Base-by-base conservation (phyloP, 768 basidiomycete species). In the Chalciporus chontae region DNA sequence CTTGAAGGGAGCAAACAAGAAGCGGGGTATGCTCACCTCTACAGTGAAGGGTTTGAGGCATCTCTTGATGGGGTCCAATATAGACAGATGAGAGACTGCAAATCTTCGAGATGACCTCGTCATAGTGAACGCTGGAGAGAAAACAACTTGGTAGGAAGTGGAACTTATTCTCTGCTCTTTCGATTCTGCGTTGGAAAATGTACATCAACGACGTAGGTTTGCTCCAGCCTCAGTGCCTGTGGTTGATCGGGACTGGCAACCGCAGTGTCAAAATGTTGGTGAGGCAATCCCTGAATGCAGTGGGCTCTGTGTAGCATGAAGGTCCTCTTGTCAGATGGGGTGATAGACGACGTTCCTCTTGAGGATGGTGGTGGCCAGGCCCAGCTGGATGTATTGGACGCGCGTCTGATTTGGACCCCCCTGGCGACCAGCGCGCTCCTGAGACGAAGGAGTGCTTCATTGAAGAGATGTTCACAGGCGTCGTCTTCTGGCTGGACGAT, bases 321-420 rank as follows among this genome's bases (percentile, higher is more conserved):
- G 0, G 38, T 11, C 1, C 41, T 26, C 5, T 51, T 54, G 2
- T 17, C 1, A 0, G 13, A 2, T 0, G 1, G 15, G 0, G 45
- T 36, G 7, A 2, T 21, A n/a, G 9, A 45, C 48, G 0, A 13
- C 11, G 0, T 38, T 48, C 1, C 55, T 46, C 4, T 37, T 14
- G 1, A 56, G 5, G 8, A 43, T 40, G 4, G 52, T 43, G 4
- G 55, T 56, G 1, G 38, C 43, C 1, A 54, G 13, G 4, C 54
- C 40, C 1, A 56, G 40, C 13, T 56, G 51, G 1, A 56, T 40
- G 2, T 40, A 49, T 5, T 53, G 47, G 3, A 48, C 53, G 0
- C 47, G 14, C 0, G 47, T 43, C 1, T 48, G 32, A 8, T 56
- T 40, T 0, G n/a, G n/a, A n/a, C n/a, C n/a, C n/a, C n/a, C n/a